Evolutionary conservation across 805 yeast species (phyloP).

Genomic region (Komagataella pastoris): DNA sequence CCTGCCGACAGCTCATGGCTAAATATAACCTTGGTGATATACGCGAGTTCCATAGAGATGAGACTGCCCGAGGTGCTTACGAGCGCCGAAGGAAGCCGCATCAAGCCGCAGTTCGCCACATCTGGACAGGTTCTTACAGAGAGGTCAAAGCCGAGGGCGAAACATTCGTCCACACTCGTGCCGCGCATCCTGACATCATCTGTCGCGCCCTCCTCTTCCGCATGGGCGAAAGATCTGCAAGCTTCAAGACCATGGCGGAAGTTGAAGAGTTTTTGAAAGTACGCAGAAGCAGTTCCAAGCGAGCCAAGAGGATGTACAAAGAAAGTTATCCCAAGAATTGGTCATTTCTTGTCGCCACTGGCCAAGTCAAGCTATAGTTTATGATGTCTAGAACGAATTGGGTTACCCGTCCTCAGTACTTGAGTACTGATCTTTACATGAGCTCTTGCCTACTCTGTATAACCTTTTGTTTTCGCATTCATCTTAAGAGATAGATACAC

Average conservation of each 20-base stretch:
- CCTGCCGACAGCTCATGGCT: background rate
- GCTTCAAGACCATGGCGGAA: background rate
- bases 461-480: too few relatives aligned
- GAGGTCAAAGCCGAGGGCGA: background rate
- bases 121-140: background rate
- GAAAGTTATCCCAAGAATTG: background rate
- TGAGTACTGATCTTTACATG: too few relatives aligned
- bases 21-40: background rate
- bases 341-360: background rate
- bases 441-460: too few relatives aligned
- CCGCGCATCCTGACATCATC: background rate
- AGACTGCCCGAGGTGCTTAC: background rate
- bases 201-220: background rate
- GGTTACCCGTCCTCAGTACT: too few relatives aligned
- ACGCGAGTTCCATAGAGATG: background rate
- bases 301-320: background rate
- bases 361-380: background rate
- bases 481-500: too few relatives aligned
- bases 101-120: background rate
- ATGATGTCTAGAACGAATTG: too few relatives aligned
- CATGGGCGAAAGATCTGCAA: background rate
- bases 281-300: background rate
- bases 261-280: background rate
- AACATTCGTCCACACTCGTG: background rate
- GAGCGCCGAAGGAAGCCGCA: background rate